Evolutionary conservation across 805 yeast genomes (phyloP).

Genomic region (Zygosaccharomyces rouxii): DNA sequence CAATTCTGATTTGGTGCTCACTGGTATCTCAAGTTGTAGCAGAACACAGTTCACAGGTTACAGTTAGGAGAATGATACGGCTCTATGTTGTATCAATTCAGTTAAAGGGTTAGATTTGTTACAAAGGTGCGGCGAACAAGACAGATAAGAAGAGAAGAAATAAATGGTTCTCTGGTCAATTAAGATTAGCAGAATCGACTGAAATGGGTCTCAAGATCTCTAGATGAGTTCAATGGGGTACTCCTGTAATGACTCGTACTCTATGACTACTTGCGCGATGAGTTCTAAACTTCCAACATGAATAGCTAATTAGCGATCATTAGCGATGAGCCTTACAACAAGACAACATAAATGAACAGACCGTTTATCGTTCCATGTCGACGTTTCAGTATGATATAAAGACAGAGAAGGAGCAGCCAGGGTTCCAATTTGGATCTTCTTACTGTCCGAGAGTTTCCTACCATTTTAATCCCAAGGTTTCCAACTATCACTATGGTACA

Average conservation of each 20-base stretch:
- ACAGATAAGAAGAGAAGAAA: neutral
- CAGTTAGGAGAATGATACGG: too few species aligned
- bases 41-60: too few species aligned
- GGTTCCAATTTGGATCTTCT: slow-evolving; percentile 41
- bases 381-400: slow-evolving; percentile 41
- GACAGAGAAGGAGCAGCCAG: slow-evolving; percentile 42
- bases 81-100: too few species aligned
- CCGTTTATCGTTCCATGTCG: slow-evolving; percentile 9
- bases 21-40: too few species aligned
- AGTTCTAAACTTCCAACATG: neutral
- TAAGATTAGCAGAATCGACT: neutral
- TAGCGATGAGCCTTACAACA: neutral
- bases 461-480: slow-evolving; percentile 78
- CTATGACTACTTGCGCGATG: neutral
- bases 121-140: neutral
- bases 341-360: neutral
- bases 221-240: neutral
- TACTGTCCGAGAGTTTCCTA: slow-evolving; percentile 68
- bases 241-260: neutral
- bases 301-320: neutral
- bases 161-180: neutral
- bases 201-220: neutral
- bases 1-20: too few species aligned
- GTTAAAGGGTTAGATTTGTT: neutral
- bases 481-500: slow-evolving; percentile 84